Conservation (phyloP, 1,284 basidiomycete species). For the Veloboletus limbatus region DNA sequence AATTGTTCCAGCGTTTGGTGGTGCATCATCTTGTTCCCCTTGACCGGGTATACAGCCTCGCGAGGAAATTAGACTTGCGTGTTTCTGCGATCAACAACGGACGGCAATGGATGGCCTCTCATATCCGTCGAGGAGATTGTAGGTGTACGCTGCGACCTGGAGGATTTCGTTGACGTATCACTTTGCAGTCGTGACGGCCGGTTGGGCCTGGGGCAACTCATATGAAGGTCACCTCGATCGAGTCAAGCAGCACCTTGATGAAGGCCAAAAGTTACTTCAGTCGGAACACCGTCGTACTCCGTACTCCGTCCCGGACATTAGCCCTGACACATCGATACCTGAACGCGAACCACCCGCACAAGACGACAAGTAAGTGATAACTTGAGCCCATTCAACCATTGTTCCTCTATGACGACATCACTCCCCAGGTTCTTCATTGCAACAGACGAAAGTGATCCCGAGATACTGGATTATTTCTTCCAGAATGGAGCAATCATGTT, state of each 20-base stretch:
- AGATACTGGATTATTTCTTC: slow-evolving; percentile 33
- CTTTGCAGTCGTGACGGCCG: slow-evolving; percentile 28
- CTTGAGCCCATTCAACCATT: background rate
- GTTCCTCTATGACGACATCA: background rate
- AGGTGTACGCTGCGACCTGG: slow-evolving; percentile 7
- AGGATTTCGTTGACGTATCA: background rate
- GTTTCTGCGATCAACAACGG: slow-evolving; percentile 34
- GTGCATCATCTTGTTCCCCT: slow-evolving; percentile 35
- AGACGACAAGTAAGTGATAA: slow-evolving; percentile 19
- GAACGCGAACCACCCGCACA: slow-evolving; percentile 21
- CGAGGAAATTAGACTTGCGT: slow-evolving; percentile 31
- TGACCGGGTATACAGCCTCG: slow-evolving; percentile 31
- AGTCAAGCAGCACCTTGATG: slow-evolving; percentile 32
- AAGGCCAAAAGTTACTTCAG: slow-evolving; percentile 26
- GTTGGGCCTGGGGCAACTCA: slow-evolving; percentile 37
- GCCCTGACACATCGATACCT: slow-evolving; percentile 17
- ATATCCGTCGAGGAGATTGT: slow-evolving; percentile 44
- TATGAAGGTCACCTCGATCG: slow-evolving; percentile 37
- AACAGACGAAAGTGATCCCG: slow-evolving; percentile 39
- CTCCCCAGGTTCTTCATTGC: slow-evolving; percentile 42
- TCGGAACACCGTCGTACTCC: slow-evolving; percentile 15
- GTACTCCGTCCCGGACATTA: slow-evolving; percentile 24
- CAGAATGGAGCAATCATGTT: slow-evolving; percentile 38
- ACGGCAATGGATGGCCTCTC: slow-evolving; percentile 39
- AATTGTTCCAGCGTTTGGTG: slow-evolving; percentile 34